These are phyloP conservation scores for Colletotrichum sp. DNA, from an alignment of 2,329 filamentous ascomycete genomes.

Conservation along the genomic window DNA sequence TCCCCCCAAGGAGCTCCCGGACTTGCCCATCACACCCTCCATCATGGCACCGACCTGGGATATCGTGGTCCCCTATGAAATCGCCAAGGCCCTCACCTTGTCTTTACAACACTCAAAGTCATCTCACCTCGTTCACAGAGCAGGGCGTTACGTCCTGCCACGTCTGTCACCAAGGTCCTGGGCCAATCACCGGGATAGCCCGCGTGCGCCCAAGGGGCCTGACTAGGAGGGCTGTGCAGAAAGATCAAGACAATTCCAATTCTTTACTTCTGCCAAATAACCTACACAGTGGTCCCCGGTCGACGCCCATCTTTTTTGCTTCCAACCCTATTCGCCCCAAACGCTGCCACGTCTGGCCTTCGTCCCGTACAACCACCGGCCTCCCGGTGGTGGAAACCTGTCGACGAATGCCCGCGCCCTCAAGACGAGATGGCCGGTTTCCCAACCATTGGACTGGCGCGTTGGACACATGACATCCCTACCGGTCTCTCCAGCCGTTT, in stretches of 20 bases:
- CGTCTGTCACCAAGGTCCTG: neutral
- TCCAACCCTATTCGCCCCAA: conserved; percentile 10
- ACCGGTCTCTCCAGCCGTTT: neutral
- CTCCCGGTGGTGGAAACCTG: neutral
- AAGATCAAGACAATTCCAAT: neutral
- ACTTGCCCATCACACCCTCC: neutral
- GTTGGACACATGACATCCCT: neutral
- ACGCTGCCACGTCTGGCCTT: conserved; percentile 1
- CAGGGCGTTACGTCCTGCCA: neutral
- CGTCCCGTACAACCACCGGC: neutral
- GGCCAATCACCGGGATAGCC: neutral
- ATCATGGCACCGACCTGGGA: neutral
- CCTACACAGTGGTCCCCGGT: neutral
- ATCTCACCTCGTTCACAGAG: neutral
- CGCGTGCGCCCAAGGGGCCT: neutral
- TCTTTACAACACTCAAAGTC: neutral
- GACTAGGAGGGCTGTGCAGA: neutral
- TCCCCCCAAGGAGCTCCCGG: neutral
- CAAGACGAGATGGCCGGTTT: neutral
- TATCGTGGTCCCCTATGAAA: neutral
- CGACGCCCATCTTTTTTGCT: neutral
- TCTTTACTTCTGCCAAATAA: conserved; percentile 8
- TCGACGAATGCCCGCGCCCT: neutral
- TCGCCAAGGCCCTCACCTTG: neutral
- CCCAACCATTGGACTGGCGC: neutral